phyloP scores from a whole-genome alignment of 768 basidiomycete species.

The Phanerochaete sordida region DNA sequence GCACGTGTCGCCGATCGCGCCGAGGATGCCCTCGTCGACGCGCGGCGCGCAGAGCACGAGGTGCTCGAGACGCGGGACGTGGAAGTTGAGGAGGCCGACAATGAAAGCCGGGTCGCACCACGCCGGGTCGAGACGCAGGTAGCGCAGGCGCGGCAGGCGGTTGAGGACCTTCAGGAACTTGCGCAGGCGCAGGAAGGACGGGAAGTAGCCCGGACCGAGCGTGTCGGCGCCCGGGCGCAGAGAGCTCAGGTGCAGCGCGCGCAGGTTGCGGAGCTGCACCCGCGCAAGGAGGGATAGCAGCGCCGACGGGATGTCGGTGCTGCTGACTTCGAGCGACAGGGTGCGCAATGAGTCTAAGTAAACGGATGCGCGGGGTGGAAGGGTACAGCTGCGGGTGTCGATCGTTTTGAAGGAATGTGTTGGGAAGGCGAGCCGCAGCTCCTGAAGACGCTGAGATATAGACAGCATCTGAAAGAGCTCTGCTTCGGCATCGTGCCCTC shows the following conservation, averaged over 20 bases:
- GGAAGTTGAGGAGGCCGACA: constrained; percentile 15
- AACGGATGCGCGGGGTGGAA: constrained; percentile 30
- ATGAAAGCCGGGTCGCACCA: constrained; percentile 26
- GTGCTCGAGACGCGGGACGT: constrained; percentile 19
- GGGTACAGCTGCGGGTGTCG: constrained; percentile 24
- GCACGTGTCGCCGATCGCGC: constrained; percentile 11
- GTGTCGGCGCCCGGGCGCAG: background rate
- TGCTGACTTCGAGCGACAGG: constrained; percentile 49
- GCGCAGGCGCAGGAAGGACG: constrained; percentile 19
- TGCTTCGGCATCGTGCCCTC: constrained; percentile 48
- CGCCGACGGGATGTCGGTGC: constrained; percentile 59
- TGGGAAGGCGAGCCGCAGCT: constrained; percentile 56
- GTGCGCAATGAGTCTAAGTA: constrained; percentile 42
- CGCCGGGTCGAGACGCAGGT: constrained; percentile 19
- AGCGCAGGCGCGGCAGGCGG: constrained; percentile 17
- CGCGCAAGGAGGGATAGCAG: constrained; percentile 49
- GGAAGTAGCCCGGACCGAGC: background rate
- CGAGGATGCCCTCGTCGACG: constrained; percentile 19
- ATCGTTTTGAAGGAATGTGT: constrained; percentile 13
- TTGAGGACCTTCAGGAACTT: constrained; percentile 20
- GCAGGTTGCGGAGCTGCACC: constrained; percentile 41
- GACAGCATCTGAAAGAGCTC: constrained; percentile 59
- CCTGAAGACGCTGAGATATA: constrained; percentile 48
- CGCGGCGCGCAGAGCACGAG: constrained; percentile 20
- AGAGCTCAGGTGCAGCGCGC: constrained; percentile 40